Percentiles rank a stretch among this genome's conserved stretches.
Evolutionary conservation across 176 grass and related monocot species (phyloP).

Genomic region (Avena sativa): DNA sequence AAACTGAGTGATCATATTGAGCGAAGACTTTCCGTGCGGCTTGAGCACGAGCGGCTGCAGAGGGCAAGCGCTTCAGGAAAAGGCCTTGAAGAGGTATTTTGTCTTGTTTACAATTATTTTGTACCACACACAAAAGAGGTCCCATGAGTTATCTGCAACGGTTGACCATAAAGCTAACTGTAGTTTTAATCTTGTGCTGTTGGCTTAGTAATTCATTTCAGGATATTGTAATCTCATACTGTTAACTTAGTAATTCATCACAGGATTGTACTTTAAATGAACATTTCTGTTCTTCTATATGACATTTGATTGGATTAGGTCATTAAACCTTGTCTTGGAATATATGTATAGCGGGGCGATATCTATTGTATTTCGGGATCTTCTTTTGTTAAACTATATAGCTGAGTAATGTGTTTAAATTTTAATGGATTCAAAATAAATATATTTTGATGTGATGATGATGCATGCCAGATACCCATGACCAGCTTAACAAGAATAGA

Average conservation of each 20-base stretch:
- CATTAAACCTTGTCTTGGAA: neutral
- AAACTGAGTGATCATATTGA: slow-evolving; percentile 91
- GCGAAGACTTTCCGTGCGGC: slow-evolving; percentile 71
- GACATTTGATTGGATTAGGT: slow-evolving; percentile 6
- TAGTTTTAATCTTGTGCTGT: slow-evolving; percentile 3
- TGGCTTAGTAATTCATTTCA: neutral
- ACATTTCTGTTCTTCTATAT: slow-evolving; percentile 18
- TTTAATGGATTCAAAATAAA: slow-evolving; percentile 1
- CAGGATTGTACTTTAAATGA: neutral
- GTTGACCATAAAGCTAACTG: neutral
- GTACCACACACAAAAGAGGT: neutral
- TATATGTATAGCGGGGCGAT: neutral
- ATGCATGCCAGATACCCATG: neutral
- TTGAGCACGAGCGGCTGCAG: slow-evolving; percentile 65
- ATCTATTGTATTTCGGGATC: slow-evolving; percentile 5
- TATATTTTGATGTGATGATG: neutral
- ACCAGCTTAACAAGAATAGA: neutral
- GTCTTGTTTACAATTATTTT: slow-evolving; percentile 23
- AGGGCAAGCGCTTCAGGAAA: slow-evolving; percentile 67
- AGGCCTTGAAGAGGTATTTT: slow-evolving; percentile 75
- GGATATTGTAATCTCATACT: neutral
- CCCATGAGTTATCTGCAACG: slow-evolving; percentile 14
- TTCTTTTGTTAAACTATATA: slow-evolving; percentile 21
- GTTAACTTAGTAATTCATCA: slow-evolving; percentile 13
- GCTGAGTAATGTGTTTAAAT: neutral